phyloP scores from a whole-genome alignment of 2,329 filamentous ascomycete genomes.

The Penicillium rolfsii region DNA sequence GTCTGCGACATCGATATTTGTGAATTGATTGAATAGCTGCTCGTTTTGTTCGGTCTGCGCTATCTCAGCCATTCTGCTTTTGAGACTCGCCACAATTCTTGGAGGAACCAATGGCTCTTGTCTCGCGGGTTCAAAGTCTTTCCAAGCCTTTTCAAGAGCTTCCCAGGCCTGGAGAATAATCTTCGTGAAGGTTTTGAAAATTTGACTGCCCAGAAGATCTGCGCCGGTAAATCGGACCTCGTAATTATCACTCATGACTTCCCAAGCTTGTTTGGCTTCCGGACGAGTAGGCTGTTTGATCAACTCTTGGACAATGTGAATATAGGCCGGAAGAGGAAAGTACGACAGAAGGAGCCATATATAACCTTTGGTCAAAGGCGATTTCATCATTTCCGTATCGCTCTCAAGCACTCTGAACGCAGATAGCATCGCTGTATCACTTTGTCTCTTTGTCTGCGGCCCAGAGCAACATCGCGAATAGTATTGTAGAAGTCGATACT shows the following conservation, averaged over 20 bases:
- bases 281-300: slow-evolving; percentile 39
- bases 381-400: slow-evolving; percentile 51
- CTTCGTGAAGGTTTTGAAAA: slow-evolving; percentile 40
- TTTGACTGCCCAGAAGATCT: slow-evolving; percentile 16
- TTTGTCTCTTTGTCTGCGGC: slow-evolving; percentile 34
- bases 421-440: slow-evolving; percentile 35
- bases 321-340: slow-evolving; percentile 56
- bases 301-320: slow-evolving; percentile 52
- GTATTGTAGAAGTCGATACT: slow-evolving; percentile 55
- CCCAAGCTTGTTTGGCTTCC: slow-evolving; percentile 48
- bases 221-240: slow-evolving; percentile 36
- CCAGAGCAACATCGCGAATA: slow-evolving; percentile 38
- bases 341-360: slow-evolving; percentile 49
- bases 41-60: not conserved
- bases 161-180: slow-evolving; percentile 50
- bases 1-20: not conserved
- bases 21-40: not conserved
- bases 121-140: not conserved
- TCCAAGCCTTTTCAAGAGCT: slow-evolving; percentile 12
- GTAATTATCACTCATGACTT: slow-evolving; percentile 52
- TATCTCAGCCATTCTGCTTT: not conserved
- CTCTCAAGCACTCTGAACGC: slow-evolving; percentile 49
- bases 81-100: not conserved
- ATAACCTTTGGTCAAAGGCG: slow-evolving; percentile 47
- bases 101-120: not conserved